Base-by-base conservation (phyloP, 192 early-diverging fungal species). In the Linnemannia schmuckeri region DNA sequence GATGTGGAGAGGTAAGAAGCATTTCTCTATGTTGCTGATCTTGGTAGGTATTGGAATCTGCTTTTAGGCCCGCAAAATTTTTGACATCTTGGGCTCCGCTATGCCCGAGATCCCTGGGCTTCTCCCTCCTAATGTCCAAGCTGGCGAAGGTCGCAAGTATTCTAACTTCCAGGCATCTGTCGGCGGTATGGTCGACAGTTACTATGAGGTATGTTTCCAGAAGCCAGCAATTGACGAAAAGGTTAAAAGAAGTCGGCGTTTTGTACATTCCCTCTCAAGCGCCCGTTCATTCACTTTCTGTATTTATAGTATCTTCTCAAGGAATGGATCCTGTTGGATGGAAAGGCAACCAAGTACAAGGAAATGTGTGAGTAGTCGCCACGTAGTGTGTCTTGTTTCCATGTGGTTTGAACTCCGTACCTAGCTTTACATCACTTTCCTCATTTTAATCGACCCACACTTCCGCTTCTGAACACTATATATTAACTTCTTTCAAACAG, bases 151-250 rank as follows among this genome's bases (percentile, higher is more conserved):
- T 18, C 52, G 18, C 9, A 41, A 42, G 6, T 81, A 83, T 41
- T 72, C 46, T 24, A 54, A 52, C 22, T 73, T 74, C 30, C 55
- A 75, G 57, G 79, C 92, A 41, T 82, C 89, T 6, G 89, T 89
- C 44, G 92, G 90, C 35, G 92, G 90, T 20, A 83, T 90, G 89
- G 89, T 77, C 2, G 93, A 94, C 57, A 92, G 91, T 46, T 92
- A 91, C 66, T 94, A 94, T 54, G 93, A 94, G 90, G 92, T 93
- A 89, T 47, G 18, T 15, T 15, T 33, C 12, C 10, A 46, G 52
- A 73, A 30, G 44, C 20, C 40, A 57, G 8, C 38, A 1, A 38
- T 49, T 35, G 44, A 46, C 44, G 12, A 46, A 46, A 46, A 15
- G 44, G 44, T 15, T 46, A 46, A 46, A 46, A 46, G 12, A 46